phyloP scores from a whole-genome alignment of 2,329 filamentous ascomycete genomes.

The Botrytis porri region DNA sequence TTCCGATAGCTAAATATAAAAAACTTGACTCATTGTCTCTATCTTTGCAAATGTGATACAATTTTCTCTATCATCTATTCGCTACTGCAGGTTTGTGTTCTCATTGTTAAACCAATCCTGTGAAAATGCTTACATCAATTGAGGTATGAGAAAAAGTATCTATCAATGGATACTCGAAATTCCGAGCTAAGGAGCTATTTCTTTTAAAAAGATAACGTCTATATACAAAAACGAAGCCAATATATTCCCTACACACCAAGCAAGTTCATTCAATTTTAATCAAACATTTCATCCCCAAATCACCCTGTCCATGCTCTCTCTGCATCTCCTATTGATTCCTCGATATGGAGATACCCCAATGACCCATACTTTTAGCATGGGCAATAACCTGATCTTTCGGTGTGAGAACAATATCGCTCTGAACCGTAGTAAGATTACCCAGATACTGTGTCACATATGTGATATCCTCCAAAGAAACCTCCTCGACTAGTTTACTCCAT shows the following conservation, averaged over 20 bases:
- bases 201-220: not conserved
- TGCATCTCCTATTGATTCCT: too few species aligned
- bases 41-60: not conserved
- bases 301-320: not conserved
- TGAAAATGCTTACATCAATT: not conserved
- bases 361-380: not conserved
- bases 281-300: not conserved
- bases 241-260: too few species aligned
- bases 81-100: too few species aligned
- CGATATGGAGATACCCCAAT: not conserved
- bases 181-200: not conserved
- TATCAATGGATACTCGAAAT: not conserved
- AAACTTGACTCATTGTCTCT: not conserved
- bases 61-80: not conserved
- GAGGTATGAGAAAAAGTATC: not conserved
- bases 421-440: not conserved
- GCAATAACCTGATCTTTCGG: not conserved
- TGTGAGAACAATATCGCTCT: not conserved
- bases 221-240: not conserved
- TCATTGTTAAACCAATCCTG: too few species aligned
- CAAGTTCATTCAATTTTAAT: not conserved
- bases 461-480: not conserved
- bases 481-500: not conserved
- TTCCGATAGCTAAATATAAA: not conserved
- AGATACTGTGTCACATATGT: not conserved